phyloP scores from a whole-genome alignment of 2,329 filamentous ascomycete species.

The Trichoderma sp. region DNA sequence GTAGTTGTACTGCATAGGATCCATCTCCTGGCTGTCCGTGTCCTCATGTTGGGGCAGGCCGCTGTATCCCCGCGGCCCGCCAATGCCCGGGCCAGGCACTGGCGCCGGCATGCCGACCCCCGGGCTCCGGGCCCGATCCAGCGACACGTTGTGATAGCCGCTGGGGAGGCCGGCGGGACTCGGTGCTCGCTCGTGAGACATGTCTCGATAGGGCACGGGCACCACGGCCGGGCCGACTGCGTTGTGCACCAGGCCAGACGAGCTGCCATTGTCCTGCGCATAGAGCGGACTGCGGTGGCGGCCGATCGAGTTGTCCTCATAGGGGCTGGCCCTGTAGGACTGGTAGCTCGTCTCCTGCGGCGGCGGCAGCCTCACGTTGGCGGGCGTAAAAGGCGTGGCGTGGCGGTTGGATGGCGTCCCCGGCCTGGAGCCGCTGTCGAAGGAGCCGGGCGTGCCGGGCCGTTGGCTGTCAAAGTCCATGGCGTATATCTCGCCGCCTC shows the following conservation, averaged over 20 bases:
- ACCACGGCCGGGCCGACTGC: conserved; percentile 56
- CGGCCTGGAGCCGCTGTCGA: conserved; percentile 53
- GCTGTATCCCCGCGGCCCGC: conserved; percentile 62
- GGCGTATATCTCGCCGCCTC: conserved; percentile 72
- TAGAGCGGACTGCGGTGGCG: conserved; percentile 54
- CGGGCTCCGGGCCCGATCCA: conserved; percentile 31
- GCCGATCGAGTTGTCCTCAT: conserved; percentile 33
- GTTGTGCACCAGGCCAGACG: conserved; percentile 54
- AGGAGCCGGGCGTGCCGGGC: conserved; percentile 62
- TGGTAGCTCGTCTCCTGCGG: conserved; percentile 39
- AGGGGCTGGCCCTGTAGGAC: conserved; percentile 34
- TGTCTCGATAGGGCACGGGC: conserved; percentile 35
- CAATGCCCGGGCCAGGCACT: conserved; percentile 48
- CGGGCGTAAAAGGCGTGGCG: conserved; percentile 43
- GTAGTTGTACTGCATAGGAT: conserved; percentile 59
- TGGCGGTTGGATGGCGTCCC: conserved; percentile 47
- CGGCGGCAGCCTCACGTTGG: conserved; percentile 35
- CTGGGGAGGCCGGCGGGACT: conserved; percentile 28
- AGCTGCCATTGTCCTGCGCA: conserved; percentile 55
- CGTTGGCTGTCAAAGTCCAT: conserved; percentile 60
- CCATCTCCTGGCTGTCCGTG: conserved; percentile 39
- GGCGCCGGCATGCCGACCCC: conserved; percentile 28
- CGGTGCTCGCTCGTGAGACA: conserved; percentile 33
- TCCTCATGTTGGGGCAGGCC: conserved; percentile 58
- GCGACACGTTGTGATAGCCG: conserved; percentile 32